phyloP scores from a whole-genome alignment of 805 yeast genomes.

The Ascoidea rubescens region DNA sequence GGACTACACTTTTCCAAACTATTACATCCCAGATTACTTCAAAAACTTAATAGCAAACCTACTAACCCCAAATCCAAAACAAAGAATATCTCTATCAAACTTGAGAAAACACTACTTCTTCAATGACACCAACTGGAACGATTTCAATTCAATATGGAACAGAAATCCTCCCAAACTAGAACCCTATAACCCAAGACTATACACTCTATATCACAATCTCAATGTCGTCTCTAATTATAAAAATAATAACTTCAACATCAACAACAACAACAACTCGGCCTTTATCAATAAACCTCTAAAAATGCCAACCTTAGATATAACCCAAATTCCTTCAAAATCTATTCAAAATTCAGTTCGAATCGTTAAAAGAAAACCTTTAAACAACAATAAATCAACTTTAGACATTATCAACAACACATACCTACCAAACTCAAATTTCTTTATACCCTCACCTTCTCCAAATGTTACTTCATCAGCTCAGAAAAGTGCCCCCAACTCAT shows the following conservation, averaged over 20 bases:
- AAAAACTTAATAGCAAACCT: constrained; percentile 55
- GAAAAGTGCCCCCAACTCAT: constrained; percentile 13
- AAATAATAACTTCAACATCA: background rate
- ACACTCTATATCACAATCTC: constrained; percentile 6
- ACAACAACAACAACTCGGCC: background rate
- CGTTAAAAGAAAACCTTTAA: background rate
- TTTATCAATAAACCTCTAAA: background rate
- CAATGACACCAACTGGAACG: constrained; percentile 48
- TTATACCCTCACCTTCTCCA: constrained; percentile 66
- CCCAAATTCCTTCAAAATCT: background rate
- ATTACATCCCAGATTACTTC: constrained; percentile 45
- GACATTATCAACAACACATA: constrained; percentile 54
- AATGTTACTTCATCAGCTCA: constrained; percentile 49
- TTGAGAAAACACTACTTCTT: constrained; percentile 68
- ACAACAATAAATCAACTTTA: constrained; percentile 7
- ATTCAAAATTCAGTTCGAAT: background rate
- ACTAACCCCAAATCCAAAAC: constrained; percentile 56
- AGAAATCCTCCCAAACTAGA: constrained; percentile 52
- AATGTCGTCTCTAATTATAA: background rate
- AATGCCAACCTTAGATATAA: background rate
- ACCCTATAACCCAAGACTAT: constrained; percentile 37
- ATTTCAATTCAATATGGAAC: constrained; percentile 57
- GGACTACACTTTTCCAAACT: constrained; percentile 59
- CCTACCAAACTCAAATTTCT: constrained; percentile 47
- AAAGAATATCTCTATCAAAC: constrained; percentile 40